Evolutionary conservation across 2,329 filamentous ascomycete genomes (phyloP).

Genomic region (Ophiostoma sp.): DNA sequence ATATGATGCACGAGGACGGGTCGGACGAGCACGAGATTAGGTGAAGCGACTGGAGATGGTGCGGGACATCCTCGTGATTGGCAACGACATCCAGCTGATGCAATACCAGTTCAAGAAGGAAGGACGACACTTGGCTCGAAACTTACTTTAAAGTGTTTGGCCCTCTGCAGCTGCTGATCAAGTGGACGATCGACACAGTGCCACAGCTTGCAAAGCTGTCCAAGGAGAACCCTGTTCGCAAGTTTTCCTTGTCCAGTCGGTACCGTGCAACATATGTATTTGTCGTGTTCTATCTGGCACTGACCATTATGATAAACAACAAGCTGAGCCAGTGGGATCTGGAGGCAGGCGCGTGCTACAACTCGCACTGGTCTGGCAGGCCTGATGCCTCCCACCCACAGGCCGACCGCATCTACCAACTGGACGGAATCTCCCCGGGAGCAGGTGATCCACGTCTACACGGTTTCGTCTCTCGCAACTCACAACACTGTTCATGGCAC

Average conservation of each 20-base stretch:
- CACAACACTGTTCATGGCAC: not conserved
- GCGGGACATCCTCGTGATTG: not conserved
- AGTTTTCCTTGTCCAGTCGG: not conserved
- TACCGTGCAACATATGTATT: not conserved
- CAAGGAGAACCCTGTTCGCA: not conserved
- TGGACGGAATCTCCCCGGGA: not conserved
- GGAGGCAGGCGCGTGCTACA: not conserved
- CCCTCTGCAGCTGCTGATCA: not conserved
- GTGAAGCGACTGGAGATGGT: not conserved
- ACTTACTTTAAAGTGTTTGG: not conserved
- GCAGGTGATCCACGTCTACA: not conserved
- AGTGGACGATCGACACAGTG: not conserved
- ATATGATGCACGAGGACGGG: not conserved
- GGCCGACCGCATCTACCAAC: not conserved
- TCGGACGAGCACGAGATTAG: not conserved
- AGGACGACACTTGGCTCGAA: not conserved
- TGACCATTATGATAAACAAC: not conserved
- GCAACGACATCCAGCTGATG: constrained; percentile 2
- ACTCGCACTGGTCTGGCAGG: not conserved
- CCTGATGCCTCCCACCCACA: not conserved
- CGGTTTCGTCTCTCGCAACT: not conserved
- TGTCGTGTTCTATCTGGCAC: not conserved
- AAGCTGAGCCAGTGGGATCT: not conserved
- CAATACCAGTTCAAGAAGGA: not conserved
- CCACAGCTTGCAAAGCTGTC: not conserved